These are phyloP conservation scores for Lodderomyces beijingensis DNA, from an alignment of 1,139 yeast species.

Conservation along the genomic window DNA sequence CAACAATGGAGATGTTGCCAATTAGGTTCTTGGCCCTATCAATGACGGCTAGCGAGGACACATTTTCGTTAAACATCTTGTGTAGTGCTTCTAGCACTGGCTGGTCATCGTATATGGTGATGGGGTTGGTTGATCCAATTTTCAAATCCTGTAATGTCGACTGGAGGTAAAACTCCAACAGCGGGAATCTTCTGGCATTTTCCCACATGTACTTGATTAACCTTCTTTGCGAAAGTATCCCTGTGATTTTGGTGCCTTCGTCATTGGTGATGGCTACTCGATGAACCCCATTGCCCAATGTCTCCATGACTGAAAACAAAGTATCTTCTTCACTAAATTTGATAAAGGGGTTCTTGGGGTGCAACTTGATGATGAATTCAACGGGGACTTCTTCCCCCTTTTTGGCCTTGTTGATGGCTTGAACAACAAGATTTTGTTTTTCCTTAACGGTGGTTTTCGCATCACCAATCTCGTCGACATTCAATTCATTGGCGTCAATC, in stretches of 20 bases:
- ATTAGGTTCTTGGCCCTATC: constrained; percentile 70
- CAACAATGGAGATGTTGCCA: constrained; percentile 93
- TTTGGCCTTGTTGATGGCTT: constrained; percentile 47
- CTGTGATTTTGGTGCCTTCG: constrained; percentile 47
- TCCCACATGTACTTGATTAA: constrained; percentile 83
- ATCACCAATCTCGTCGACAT: constrained; percentile 22
- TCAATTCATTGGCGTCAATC: constrained; percentile 39
- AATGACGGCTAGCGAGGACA: constrained; percentile 91
- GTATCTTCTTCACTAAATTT: constrained; percentile 67
- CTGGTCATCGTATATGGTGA: constrained; percentile 81
- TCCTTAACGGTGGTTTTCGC: constrained; percentile 15
- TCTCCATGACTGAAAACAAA: constrained; percentile 71
- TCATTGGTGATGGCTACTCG: constrained; percentile 75
- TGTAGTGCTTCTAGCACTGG: constrained; percentile 79
- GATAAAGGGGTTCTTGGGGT: constrained; percentile 83
- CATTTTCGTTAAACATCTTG: constrained; percentile 79
- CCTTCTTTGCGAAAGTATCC: constrained; percentile 86
- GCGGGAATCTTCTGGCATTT: constrained; percentile 79
- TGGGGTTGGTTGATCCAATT: constrained; percentile 68
- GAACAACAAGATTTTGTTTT: constrained; percentile 24
- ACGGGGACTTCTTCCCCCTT: constrained; percentile 75
- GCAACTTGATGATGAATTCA: constrained; percentile 67
- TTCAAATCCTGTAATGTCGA: constrained; percentile 61
- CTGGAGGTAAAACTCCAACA: constrained; percentile 69
- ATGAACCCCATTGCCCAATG: constrained; percentile 88